phyloP scores from a whole-genome alignment of 2,329 filamentous ascomycete species.

The Talaromyces pinophilus region DNA sequence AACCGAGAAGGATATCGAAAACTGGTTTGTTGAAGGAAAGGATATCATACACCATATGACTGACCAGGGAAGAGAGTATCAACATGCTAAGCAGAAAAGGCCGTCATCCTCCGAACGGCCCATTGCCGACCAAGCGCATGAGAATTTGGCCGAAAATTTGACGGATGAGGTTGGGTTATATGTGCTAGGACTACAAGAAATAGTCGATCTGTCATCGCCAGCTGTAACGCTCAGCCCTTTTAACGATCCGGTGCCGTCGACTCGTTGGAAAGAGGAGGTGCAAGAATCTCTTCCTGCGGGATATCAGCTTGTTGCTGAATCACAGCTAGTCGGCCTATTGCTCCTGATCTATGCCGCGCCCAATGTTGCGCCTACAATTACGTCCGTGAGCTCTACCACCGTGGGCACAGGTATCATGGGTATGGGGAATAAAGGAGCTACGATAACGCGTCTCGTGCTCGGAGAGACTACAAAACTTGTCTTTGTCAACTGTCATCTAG shows the following conservation, averaged over 20 bases:
- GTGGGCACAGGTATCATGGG: constrained; percentile 89
- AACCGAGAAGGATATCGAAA: constrained; percentile 81
- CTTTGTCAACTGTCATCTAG: constrained; percentile 89
- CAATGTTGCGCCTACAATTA: constrained; percentile 70
- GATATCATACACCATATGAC: constrained; percentile 44
- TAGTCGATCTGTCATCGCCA: constrained; percentile 80
- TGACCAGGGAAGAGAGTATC: constrained; percentile 24
- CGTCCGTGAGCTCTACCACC: constrained; percentile 75
- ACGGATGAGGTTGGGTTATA: constrained; percentile 79
- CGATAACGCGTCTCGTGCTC: constrained; percentile 76
- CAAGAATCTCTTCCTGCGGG: constrained; percentile 72
- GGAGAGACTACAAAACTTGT: constrained; percentile 87
- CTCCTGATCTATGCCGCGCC: constrained; percentile 84
- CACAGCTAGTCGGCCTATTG: constrained; percentile 84
- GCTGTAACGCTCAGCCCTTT: constrained; percentile 76
- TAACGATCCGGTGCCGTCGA: constrained; percentile 68
- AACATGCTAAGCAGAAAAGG: constrained; percentile 46
- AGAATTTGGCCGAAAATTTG: constrained; percentile 44
- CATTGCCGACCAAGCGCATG: constrained; percentile 25
- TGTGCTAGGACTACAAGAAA: constrained; percentile 85
- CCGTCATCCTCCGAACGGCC: constrained; percentile 40
- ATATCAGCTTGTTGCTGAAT: constrained; percentile 74
- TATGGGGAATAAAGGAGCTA: constrained; percentile 93
- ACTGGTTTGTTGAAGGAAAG: constrained; percentile 82
- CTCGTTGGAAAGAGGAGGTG: constrained; percentile 78